These are phyloP conservation scores for Eucalyptus caleyi DNA, from an alignment of 345 rosid species.

Conservation along the genomic window DNA sequence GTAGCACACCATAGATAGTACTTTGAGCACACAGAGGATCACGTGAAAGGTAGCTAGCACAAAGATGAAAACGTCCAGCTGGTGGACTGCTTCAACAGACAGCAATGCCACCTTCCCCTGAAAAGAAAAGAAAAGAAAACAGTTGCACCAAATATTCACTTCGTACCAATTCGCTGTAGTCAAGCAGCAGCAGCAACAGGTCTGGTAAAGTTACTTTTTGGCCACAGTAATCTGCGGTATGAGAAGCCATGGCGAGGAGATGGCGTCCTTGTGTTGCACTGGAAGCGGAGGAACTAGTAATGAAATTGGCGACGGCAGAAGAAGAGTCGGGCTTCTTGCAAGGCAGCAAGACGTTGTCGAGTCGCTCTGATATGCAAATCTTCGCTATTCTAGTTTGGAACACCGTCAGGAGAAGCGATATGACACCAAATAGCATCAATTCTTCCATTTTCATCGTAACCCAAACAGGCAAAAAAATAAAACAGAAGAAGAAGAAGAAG, in stretches of 20 bases:
- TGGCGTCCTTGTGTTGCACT: slow-evolving; percentile 2
- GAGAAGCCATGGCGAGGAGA: slow-evolving; percentile 35
- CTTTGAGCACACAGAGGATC: slow-evolving; percentile 57
- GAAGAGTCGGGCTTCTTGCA: slow-evolving; percentile 16
- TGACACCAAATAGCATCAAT: slow-evolving; percentile 79
- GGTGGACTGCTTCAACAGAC: slow-evolving; percentile 63
- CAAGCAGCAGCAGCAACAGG: background rate
- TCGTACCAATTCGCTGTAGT: background rate
- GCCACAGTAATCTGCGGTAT: slow-evolving; percentile 8
- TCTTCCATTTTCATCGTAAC: slow-evolving; percentile 19
- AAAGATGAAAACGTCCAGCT: slow-evolving; percentile 78
- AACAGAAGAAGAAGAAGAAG: background rate
- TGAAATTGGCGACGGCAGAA: slow-evolving; percentile 18
- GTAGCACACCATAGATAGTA: slow-evolving; percentile 11
- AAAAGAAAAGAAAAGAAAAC: background rate
- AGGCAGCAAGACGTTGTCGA: slow-evolving; percentile 40
- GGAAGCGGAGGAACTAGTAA: slow-evolving; percentile 4
- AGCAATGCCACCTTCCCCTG: slow-evolving; percentile 62
- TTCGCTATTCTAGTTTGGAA: slow-evolving; percentile 27
- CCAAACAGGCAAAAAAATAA: background rate
- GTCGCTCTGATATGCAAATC: slow-evolving; percentile 34
- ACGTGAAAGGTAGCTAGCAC: slow-evolving; percentile 70
- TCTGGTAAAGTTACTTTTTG: slow-evolving; percentile 5
- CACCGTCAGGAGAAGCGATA: slow-evolving; percentile 59
- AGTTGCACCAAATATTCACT: background rate